phyloP scores from a whole-genome alignment of 2,329 filamentous ascomycete genomes.

The Fusarium fracticaudum region DNA sequence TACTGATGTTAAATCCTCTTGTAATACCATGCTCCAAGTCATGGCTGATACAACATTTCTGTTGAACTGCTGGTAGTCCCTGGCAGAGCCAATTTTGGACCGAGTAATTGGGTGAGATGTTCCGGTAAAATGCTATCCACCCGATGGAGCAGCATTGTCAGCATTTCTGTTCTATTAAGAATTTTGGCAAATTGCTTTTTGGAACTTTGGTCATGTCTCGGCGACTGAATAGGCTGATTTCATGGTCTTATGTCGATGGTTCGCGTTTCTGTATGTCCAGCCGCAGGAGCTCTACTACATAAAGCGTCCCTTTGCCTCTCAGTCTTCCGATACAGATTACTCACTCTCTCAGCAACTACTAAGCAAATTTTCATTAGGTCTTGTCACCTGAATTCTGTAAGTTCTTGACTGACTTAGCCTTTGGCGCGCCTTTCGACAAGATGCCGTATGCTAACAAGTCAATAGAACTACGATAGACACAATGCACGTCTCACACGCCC shows the following conservation, averaged over 20 bases:
- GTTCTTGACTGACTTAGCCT: too few relatives aligned
- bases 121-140: background rate
- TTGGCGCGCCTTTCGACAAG: rapidly evolving
- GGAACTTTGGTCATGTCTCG: background rate
- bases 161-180: background rate
- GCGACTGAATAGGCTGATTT: background rate
- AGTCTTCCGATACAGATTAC: too few relatives aligned
- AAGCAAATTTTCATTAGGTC: rapidly evolving
- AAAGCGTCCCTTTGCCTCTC: background rate
- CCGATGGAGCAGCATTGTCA: background rate
- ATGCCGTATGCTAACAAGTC: background rate
- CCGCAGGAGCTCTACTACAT: background rate
- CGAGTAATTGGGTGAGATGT: too few relatives aligned
- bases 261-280: background rate
- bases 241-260: too few relatives aligned
- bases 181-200: background rate
- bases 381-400: too few relatives aligned
- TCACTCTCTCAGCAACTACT: background rate
- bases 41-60: background rate
- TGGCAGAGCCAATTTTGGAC: background rate
- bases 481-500: background rate
- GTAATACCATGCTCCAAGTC: background rate
- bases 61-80: rapidly evolving
- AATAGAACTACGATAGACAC: background rate
- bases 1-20: too few relatives aligned